Conservation (phyloP, 257 asterid genomes). For the Thymus mandschuricus region DNA sequence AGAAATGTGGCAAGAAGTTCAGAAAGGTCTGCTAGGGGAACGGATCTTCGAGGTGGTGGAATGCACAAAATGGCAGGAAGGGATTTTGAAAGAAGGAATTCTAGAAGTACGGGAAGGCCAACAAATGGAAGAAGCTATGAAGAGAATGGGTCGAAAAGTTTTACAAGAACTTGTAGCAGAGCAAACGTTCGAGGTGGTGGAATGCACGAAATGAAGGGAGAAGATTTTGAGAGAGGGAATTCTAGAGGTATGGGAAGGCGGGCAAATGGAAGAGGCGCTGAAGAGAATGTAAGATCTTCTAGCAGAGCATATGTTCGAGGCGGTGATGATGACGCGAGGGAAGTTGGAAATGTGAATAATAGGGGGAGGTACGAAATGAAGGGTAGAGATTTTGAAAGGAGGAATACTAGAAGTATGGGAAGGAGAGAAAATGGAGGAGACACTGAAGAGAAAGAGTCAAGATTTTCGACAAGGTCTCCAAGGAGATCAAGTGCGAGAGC, state of each 20-base stretch:
- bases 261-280: slow-evolving; percentile 34
- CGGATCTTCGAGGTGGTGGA: background rate
- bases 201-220: slow-evolving; percentile 3
- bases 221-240: slow-evolving; percentile 22
- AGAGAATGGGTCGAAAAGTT: slow-evolving; percentile 28
- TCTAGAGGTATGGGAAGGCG: slow-evolving; percentile 20
- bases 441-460: slow-evolving; percentile 25
- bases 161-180: slow-evolving; percentile 41
- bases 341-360: background rate
- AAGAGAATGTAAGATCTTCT: slow-evolving; percentile 23
- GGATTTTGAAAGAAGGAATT: slow-evolving; percentile 20
- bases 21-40: slow-evolving; percentile 38
- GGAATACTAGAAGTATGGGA: slow-evolving; percentile 10
- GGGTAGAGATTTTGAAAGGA: slow-evolving; percentile 19
- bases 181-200: background rate
- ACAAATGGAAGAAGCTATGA: slow-evolving; percentile 34
- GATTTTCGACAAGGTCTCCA: slow-evolving; percentile 16
- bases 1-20: slow-evolving; percentile 34
- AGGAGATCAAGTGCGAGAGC: slow-evolving; percentile 15
- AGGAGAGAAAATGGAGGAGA: slow-evolving; percentile 39
- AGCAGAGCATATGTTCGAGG: slow-evolving; percentile 9
- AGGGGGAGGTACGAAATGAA: slow-evolving; percentile 18
- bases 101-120: slow-evolving; percentile 23
- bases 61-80: background rate
- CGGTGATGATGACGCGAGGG: slow-evolving; percentile 26